phyloP scores from a whole-genome alignment of 257 asterid genomes.

The Lycium ferocissimum region DNA sequence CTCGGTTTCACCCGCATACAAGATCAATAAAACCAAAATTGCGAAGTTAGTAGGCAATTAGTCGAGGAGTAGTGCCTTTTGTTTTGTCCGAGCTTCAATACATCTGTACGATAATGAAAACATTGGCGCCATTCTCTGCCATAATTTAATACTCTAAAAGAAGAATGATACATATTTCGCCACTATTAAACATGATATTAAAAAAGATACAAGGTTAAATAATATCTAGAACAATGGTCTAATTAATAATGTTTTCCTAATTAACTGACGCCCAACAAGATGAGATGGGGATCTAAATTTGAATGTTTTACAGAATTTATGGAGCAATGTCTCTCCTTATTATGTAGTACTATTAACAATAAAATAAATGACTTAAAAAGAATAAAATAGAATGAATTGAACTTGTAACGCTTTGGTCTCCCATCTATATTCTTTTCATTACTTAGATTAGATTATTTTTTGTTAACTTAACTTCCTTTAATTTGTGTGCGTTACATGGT shows the following conservation, averaged over 20 bases:
- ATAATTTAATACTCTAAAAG: too few relatives aligned
- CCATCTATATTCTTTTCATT: background rate
- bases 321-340: slow-evolving; percentile 28
- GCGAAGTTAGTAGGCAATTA: background rate
- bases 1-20: too few relatives aligned
- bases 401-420: too few relatives aligned
- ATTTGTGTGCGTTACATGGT: slow-evolving; percentile 7
- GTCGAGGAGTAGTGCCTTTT: background rate
- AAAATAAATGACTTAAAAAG: too few relatives aligned
- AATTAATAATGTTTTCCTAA: background rate
- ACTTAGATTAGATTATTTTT: background rate
- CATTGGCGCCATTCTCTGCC: background rate
- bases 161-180: too few relatives aligned
- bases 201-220: too few relatives aligned
- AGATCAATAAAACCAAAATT: too few relatives aligned
- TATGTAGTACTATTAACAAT: background rate
- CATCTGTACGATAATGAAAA: background rate
- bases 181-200: too few relatives aligned
- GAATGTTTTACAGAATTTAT: slow-evolving; percentile 32
- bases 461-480: slow-evolving; percentile 3
- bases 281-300: slow-evolving; percentile 28
- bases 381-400: background rate
- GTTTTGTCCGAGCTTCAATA: background rate
- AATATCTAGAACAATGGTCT: too few relatives aligned
- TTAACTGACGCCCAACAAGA: background rate